Base-by-base conservation (phyloP, 805 yeast genomes). In the Candida lessepsii region DNA sequence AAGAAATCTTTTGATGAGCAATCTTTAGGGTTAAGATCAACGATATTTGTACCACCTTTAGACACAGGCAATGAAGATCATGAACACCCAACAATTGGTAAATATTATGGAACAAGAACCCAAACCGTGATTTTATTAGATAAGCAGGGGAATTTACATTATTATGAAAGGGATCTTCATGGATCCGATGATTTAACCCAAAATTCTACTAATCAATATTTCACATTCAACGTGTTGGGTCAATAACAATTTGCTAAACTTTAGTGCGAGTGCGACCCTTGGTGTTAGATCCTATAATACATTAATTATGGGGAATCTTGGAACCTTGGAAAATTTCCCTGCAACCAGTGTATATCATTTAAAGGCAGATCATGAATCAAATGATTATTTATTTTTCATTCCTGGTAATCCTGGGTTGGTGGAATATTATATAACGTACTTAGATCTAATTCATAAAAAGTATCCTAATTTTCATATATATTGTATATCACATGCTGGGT, bases 341-440 rank as follows among this genome's bases (percentile, higher is more conserved):
- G 44, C 53, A 29, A 65, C 70, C 1, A 51, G 58, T 16, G 54
- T 62, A 20, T 64, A 58, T 38, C 57, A 55, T 32, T 51, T 45
- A 18, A 38, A 27, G 16, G 47, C 56, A 2, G 38, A 48, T 23
- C 33, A 35, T 10, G 26, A 20, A 13, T 9, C 73, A 69, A 9
- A 17, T 14, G 40, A 35, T 14, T 5, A 27, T 9, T 17, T 43
- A 6, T 48, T 84, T 21, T 70, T 83, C 47, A 68, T 85, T 5
- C 91, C 93, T 0, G 93, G 93, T 0, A 85, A 85, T 49, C 93
- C 93, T 0, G 93, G 91, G 0, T 58, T 85, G 19, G 69, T 80
- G 29, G 80, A 79, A 45, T 85, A 75, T 58, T 85, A 85, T 56
- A 65, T 65, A 14, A 75, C 75, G 3, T 82, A 79, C 50, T 55